phyloP scores from a whole-genome alignment of 805 yeast species.

The Nakazawaea sp. region DNA sequence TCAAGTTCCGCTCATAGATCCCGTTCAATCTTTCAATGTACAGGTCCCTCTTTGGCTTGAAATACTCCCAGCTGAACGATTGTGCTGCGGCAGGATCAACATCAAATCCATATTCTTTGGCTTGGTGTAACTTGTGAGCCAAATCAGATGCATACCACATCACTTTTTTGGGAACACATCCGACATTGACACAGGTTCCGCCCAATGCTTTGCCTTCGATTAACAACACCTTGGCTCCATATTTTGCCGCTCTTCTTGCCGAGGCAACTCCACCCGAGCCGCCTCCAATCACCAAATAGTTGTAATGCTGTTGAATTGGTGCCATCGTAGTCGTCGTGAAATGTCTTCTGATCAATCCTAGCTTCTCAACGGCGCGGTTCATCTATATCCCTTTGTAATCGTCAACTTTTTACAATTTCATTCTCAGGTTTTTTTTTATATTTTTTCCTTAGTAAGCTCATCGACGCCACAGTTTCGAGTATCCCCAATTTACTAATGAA shows the following conservation, averaged over 20 bases:
- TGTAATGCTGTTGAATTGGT: slow-evolving; percentile 57
- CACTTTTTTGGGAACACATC: slow-evolving; percentile 97
- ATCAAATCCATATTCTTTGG: slow-evolving; percentile 76
- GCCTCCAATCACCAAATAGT: slow-evolving; percentile 95
- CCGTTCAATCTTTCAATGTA: slow-evolving; percentile 85
- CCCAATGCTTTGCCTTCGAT: slow-evolving; percentile 83
- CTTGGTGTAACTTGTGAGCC: slow-evolving; percentile 69
- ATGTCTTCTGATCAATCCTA: no score
- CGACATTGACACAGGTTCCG: slow-evolving; percentile 98
- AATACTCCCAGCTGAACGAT: slow-evolving; percentile 73
- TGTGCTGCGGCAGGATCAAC: slow-evolving; percentile 46
- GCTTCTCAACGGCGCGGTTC: neutral
- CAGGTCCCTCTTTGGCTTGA: slow-evolving; percentile 89
- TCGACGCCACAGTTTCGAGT: no score
- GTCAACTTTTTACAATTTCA: no score
- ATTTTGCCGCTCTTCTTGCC: slow-evolving; percentile 90
- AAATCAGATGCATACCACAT: slow-evolving; percentile 98
- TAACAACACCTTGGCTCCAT: slow-evolving; percentile 83
- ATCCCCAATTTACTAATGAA: no score
- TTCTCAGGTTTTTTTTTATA: no score
- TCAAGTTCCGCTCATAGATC: slow-evolving; percentile 82
- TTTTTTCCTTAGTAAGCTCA: no score
- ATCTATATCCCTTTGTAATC: no score
- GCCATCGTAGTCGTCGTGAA: slow-evolving; percentile 36
- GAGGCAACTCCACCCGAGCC: slow-evolving; percentile 99